A percentile compares a stretch with the other conserved stretches of the same genome.
Evolutionary conservation across 331 rosid species (phyloP).

Genomic region (Quercus phellos): DNA sequence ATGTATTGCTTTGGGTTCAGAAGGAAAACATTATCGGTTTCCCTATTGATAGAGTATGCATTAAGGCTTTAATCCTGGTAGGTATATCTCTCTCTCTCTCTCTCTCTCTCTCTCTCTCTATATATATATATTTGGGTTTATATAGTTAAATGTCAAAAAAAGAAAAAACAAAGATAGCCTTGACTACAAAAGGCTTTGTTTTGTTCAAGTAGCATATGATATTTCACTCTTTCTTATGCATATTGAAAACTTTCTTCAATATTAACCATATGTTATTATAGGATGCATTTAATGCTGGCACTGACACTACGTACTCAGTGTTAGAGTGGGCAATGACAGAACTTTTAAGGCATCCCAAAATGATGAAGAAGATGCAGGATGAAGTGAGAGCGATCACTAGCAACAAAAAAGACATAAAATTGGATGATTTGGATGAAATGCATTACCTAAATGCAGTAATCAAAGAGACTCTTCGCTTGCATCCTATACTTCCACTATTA

Average conservation of each 20-base stretch:
- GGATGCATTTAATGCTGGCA: slow-evolving; percentile 30
- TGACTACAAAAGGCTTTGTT: not conserved
- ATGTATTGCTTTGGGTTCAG: slow-evolving; percentile 22
- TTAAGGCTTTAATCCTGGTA: slow-evolving; percentile 30
- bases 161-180: too few relatives aligned
- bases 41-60: slow-evolving; percentile 13
- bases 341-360: not conserved
- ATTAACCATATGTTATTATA: not conserved
- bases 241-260: not conserved
- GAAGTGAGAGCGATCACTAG: slow-evolving; percentile 27
- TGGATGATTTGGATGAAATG: slow-evolving; percentile 27
- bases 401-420: slow-evolving; percentile 2
- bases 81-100: not conserved
- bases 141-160: too few relatives aligned
- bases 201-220: not conserved
- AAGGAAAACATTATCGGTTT: slow-evolving; percentile 10
- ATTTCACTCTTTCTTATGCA: not conserved
- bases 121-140: too few relatives aligned
- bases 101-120: not conserved
- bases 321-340: slow-evolving; percentile 35
- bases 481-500: slow-evolving; percentile 1
- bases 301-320: slow-evolving; percentile 17
- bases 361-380: slow-evolving; percentile 26
- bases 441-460: slow-evolving; percentile 29
- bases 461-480: slow-evolving; percentile 18